Evolutionary conservation across 257 asterid genomes (phyloP).

Genomic region (Nyctanthes arbortristis): DNA sequence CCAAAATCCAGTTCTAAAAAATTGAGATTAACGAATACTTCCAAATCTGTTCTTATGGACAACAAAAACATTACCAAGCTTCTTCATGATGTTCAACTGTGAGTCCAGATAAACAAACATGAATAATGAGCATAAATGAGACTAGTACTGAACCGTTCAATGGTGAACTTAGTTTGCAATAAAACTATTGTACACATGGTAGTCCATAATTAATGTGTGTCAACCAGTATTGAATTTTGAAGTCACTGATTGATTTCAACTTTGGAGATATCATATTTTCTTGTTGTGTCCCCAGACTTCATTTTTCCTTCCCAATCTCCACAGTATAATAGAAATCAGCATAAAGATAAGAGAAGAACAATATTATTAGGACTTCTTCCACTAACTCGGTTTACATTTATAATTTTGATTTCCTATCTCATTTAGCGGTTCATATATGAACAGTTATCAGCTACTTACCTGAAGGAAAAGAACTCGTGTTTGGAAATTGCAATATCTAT

Average conservation of each 20-base stretch:
- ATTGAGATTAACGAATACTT: background rate
- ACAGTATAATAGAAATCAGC: background rate
- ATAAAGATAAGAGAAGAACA: background rate
- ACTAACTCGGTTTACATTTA: background rate
- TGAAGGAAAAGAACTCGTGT: constrained; percentile 72
- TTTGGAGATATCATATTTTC: background rate
- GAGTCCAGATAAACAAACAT: background rate
- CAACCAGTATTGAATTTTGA: background rate
- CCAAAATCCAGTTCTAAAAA: background rate
- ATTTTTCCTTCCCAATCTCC: background rate
- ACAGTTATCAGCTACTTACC: constrained; percentile 89
- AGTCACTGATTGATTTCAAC: background rate
- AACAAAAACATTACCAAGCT: background rate
- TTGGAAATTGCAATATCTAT: constrained; percentile 77
- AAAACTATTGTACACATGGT: background rate
- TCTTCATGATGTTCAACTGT: background rate
- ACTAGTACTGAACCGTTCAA: background rate
- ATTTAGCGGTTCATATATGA: too few species aligned
- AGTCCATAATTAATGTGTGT: background rate
- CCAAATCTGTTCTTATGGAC: background rate
- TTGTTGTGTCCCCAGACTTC: background rate
- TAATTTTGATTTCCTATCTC: background rate
- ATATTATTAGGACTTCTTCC: background rate
- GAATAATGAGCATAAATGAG: background rate
- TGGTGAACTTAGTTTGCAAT: background rate